phyloP scores from a whole-genome alignment of 2,329 filamentous ascomycete genomes.

The Phaeosphaeriaceae sp. region DNA sequence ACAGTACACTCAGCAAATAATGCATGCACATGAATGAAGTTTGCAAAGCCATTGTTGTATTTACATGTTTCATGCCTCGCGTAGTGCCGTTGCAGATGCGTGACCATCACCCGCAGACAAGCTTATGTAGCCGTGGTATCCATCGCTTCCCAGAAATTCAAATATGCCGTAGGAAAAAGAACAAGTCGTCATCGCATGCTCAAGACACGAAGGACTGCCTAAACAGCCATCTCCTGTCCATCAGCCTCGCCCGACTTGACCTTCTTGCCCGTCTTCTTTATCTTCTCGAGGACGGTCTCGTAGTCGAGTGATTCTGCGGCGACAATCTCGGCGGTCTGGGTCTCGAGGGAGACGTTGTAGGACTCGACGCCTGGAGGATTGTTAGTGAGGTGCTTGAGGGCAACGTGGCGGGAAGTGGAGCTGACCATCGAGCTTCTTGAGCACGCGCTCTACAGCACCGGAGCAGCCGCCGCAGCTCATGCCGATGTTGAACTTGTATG shows the following conservation, averaged over 20 bases:
- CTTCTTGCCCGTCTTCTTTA: slow-evolving; percentile 94
- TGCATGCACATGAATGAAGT: not conserved
- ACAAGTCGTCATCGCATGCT: not conserved
- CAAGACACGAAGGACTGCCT: slow-evolving; percentile 5
- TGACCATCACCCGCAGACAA: slow-evolving; percentile 6
- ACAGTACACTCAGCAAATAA: not conserved
- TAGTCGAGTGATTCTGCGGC: slow-evolving; percentile 74
- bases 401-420: slow-evolving; percentile 17
- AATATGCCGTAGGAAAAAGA: slow-evolving; percentile 12
- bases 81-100: slow-evolving; percentile 10
- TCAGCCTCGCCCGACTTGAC: slow-evolving; percentile 79
- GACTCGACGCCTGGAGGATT: slow-evolving; percentile 75
- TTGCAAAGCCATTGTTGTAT: not conserved
- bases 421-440: slow-evolving; percentile 89
- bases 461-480: slow-evolving; percentile 98
- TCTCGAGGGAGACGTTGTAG: slow-evolving; percentile 86
- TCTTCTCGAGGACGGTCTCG: slow-evolving; percentile 82
- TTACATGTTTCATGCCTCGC: not conserved
- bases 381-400: slow-evolving; percentile 13
- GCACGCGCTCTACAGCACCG: slow-evolving; percentile 86
- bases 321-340: slow-evolving; percentile 80
- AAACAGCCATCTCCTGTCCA: slow-evolving; percentile 54
- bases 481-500: slow-evolving; percentile 91
- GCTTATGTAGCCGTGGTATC: slow-evolving; percentile 13
- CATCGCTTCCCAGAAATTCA: slow-evolving; percentile 27